phyloP scores from a whole-genome alignment of 495 filamentous ascomycete species.

The Penicillium atrosanguineum region DNA sequence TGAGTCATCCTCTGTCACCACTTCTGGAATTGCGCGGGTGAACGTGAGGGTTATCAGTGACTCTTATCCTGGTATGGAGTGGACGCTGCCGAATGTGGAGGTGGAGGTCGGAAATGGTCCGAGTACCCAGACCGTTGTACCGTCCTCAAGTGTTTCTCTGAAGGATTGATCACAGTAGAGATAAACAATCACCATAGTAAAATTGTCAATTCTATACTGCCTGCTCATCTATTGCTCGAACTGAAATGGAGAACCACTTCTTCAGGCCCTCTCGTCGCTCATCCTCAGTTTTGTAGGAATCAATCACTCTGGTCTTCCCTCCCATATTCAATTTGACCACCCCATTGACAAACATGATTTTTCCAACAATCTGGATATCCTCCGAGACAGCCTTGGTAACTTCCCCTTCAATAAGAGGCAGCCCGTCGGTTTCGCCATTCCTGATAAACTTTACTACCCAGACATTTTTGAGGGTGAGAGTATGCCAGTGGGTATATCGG shows the following conservation, averaged over 20 bases:
- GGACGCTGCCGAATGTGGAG: constrained; percentile 40
- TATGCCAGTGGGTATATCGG: constrained; percentile 47
- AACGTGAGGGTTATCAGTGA: constrained; percentile 79
- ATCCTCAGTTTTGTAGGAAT: constrained; percentile 46
- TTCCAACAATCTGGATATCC: constrained; percentile 46
- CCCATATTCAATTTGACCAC: constrained; percentile 58
- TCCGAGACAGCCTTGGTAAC: constrained; percentile 11
- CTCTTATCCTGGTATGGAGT: constrained; percentile 80
- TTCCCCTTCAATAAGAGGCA: constrained; percentile 14
- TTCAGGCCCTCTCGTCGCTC: constrained; percentile 38
- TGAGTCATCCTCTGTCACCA: constrained; percentile 14
- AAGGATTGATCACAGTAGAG: constrained; percentile 10
- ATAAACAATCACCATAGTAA: background rate
- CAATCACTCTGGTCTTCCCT: constrained; percentile 52
- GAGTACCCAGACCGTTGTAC: constrained; percentile 22
- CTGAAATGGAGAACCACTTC: constrained; percentile 17
- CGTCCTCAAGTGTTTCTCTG: constrained; percentile 20
- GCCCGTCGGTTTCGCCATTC: constrained; percentile 22
- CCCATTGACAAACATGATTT: constrained; percentile 55
- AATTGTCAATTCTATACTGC: no score
- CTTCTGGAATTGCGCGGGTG: constrained; percentile 39
- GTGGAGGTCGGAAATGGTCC: constrained; percentile 15
- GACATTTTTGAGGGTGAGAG: constrained; percentile 48
- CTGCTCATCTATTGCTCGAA: no score
- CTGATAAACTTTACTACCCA: constrained; percentile 58